Conservation (phyloP, 1,284 basidiomycete species). For the Irpex sp. region DNA sequence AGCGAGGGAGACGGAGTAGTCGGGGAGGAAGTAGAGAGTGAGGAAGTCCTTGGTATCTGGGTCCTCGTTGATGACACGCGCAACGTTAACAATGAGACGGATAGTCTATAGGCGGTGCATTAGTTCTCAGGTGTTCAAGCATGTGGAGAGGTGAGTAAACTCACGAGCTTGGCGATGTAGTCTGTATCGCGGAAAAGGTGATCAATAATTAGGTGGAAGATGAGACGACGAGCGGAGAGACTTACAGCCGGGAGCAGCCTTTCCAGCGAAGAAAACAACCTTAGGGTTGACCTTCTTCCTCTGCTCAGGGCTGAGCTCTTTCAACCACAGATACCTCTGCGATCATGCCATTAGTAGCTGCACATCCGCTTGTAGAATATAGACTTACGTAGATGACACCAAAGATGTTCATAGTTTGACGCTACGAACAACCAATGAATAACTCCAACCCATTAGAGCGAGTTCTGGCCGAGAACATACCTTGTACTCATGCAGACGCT, state of each 20-base stretch:
- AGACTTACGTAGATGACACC: slow-evolving; percentile 77
- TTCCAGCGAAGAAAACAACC: slow-evolving; percentile 89
- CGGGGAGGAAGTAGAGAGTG: slow-evolving; percentile 81
- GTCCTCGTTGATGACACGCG: slow-evolving; percentile 81
- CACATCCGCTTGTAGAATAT: background rate
- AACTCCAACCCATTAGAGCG: background rate
- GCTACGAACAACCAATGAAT: slow-evolving; percentile 35
- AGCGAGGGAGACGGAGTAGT: slow-evolving; percentile 87
- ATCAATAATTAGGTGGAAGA: slow-evolving; percentile 5
- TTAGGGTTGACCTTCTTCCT: slow-evolving; percentile 78
- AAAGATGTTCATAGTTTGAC: slow-evolving; percentile 83
- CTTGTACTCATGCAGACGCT: slow-evolving; percentile 89
- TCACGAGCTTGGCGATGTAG: slow-evolving; percentile 76
- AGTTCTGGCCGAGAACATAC: slow-evolving; percentile 27
- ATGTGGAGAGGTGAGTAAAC: background rate
- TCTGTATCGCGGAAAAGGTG: slow-evolving; percentile 34
- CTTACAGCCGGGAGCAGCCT: slow-evolving; percentile 80
- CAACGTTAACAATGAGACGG: slow-evolving; percentile 86
- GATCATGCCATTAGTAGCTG: slow-evolving; percentile 1
- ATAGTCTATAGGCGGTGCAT: slow-evolving; percentile 56
- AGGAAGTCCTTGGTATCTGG: slow-evolving; percentile 83
- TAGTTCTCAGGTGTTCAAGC: background rate
- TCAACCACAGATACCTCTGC: slow-evolving; percentile 79
- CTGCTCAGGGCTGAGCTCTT: slow-evolving; percentile 73
- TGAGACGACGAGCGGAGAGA: slow-evolving; percentile 7